Percentiles rank a stretch among this genome's conserved stretches.
Conservation (phyloP, 352 stramenopile species). For the Phytophthora constricta region DNA sequence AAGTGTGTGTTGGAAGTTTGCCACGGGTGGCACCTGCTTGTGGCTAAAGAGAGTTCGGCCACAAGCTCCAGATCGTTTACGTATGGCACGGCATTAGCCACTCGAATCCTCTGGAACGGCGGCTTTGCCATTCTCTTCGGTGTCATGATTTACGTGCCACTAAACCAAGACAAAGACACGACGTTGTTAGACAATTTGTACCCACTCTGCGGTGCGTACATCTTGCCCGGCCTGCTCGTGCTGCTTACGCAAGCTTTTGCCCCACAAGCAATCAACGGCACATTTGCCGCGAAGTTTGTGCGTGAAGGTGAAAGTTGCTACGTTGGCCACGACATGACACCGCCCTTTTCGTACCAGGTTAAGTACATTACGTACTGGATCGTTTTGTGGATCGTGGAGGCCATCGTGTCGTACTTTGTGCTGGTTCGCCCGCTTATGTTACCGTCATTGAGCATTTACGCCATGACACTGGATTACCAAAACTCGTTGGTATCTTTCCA, state of each 20-base stretch:
- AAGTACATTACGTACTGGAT: constrained; percentile 79
- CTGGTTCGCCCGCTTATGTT: constrained; percentile 69
- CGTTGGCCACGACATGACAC: constrained; percentile 68
- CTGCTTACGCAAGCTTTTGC: constrained; percentile 60
- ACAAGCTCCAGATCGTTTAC: constrained; percentile 66
- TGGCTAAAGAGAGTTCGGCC: constrained; percentile 50
- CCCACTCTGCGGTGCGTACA: constrained; percentile 48
- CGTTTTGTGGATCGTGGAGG: constrained; percentile 62
- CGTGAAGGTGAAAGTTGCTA: constrained; percentile 79
- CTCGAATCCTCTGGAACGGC: constrained; percentile 67
- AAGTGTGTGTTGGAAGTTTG: constrained; percentile 74
- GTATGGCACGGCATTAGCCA: constrained; percentile 57
- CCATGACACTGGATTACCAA: constrained; percentile 72
- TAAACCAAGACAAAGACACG: constrained; percentile 56
- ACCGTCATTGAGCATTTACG: constrained; percentile 74
- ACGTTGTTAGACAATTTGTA: constrained; percentile 52
- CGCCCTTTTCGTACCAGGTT: constrained; percentile 59
- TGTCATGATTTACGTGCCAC: constrained; percentile 66
- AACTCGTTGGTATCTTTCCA: constrained; percentile 77
- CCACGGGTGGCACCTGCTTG: constrained; percentile 71
- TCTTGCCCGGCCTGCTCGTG: constrained; percentile 57
- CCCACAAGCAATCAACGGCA: constrained; percentile 56
- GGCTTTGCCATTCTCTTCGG: constrained; percentile 65
- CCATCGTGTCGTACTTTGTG: constrained; percentile 70
- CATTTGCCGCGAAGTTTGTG: constrained; percentile 76